Evolutionary conservation across 2,329 filamentous ascomycete species (phyloP), one percentile per base, ranked within the genome.

Genomic region (Cladophialophora psammophila): DNA sequence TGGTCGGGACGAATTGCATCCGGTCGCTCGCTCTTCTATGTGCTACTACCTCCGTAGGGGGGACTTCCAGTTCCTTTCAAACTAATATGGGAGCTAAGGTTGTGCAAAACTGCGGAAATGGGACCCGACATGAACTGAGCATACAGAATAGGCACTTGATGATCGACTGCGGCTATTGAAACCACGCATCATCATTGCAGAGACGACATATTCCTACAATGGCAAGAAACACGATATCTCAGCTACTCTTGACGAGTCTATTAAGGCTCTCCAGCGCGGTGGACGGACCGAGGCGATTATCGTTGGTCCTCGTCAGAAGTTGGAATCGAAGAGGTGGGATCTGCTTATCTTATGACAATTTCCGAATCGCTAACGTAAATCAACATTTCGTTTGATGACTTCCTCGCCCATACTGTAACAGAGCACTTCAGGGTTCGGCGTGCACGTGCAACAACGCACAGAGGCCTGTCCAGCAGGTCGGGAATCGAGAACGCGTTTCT

Each of bases 71-170:
- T 6, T 63, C 58, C 4, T 63, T 66, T 9, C 59, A 59, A 13
- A 56, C 34, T 5, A 59, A 66, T 38, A 54, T 55, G 63, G 64
- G 64, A 15, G 18, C 42, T n/a, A 45, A 45, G n/a, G 64, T 57
- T 12, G 42, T 58, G 18, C 20, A 26, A 26, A 26, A 31, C 20
- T 5, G 3, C 8, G 3, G 15, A 40, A 58, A 31, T n/a, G n/a
- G n/a, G n/a, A n/a, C n/a, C n/a, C n/a, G n/a, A n/a, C n/a, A n/a
- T n/a, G n/a, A n/a, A n/a, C n/a, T n/a, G n/a, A n/a, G n/a, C n/a
- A n/a, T n/a, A n/a, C n/a, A n/a, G n/a, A 15, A 35, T 40, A 58
- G 50, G 48, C 45, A 32, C 18, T 52, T 7, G n/a, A 12, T 26
- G 54, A 64, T 18, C 62, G 62, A 9, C 26, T 60, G 9, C 32